Base-by-base conservation (phyloP, 805 yeast genomes). In the Yarrowia sp. region DNA sequence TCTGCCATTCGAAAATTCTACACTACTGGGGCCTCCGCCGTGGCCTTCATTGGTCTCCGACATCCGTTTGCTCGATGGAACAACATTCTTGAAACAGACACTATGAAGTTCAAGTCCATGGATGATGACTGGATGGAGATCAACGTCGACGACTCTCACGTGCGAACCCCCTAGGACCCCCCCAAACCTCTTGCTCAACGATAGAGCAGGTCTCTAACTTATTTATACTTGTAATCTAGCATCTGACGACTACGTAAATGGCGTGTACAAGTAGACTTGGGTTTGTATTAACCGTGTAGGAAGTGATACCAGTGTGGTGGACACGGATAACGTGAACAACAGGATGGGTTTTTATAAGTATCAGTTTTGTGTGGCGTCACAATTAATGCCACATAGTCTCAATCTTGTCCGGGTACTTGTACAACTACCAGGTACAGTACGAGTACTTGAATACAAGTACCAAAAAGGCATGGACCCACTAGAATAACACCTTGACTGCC, bases 51-150 rank as follows among this genome's bases (percentile, higher is more conserved):
- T 30, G 63, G 63, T 19, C 63, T 41, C 10, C 38, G 63, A 16
- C 63, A 58, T 17, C 63, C 63, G 3, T 58, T 58, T 58, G 63
- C 63, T 12, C 26, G 51, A 58, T 58, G 63, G 63, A 58, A 58
- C 51, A 58, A 58, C 32, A 58, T 58, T 6, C 24, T 58, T 1
- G 63, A 58, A 21, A 58, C 63, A 5, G 61, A 61, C 1, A 61
- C 58, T 33, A 61, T 67, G 56, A 41, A 56, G 16, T 70, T 70
- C 64, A 43, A 46, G 40, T 64, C 68, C 10, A 65, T 65, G 66
- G 72, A 70, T 9, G 72, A 70, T 38, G 72, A 70, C 62, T 67
- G 70, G 70, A 54, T 68, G 35, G 70, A 68, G 26, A 49, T 67
- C 26, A n/a, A 52, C 9, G 54, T 51, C 24, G 44, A 33, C n/a